Evolutionary conservation across 345 rosid species (phyloP), one percentile per base, ranked within the genome.

Genomic region (Rhizophora mangle): DNA sequence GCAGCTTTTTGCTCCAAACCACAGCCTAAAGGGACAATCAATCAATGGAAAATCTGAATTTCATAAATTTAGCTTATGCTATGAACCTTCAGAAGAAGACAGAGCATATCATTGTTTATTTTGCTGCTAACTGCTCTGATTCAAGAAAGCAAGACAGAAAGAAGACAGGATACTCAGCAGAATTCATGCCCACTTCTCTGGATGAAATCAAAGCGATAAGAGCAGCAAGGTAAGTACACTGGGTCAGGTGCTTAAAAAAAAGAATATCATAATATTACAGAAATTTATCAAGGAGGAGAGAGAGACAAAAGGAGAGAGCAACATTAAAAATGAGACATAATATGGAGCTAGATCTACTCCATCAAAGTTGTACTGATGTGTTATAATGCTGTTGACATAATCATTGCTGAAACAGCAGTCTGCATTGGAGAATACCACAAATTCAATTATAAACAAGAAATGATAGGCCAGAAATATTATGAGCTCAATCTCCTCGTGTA

Each of bases 351-450:
- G 77, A 83, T 88, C 89, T 69, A 85, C 88, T 20, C 73, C 74
- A 63, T 80, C 82, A 80, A 86, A 83, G 32, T 76, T 81, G 76
- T 76, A 85, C 15, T 71, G 65, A 68, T 85, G 88, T 31, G 74
- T 62, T 67, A 86, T 83, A 64, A 88, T 86, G 81, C 62, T 83
- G 81, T 86, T 85, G 73, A 88, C 77, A 70, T 77, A 81, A 81
- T 68, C 89, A 78, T 86, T 88, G 85, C 89, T 88, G 51, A 86
- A 81, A 81, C 89, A 88, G 46, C 85, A 88, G 67, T 86, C 88
- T 86, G 87, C 81, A 79, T 32, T 52, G 68, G 13, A 72, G 19
- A 72, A 63, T 52, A 21, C 57, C 21, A 72, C 15, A 18, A 37
- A 54, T 63, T 16, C 19, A 53, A 51, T 15, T 67, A 71, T 54